Conservation (phyloP, 495 filamentous ascomycete species). For the Podospora tetraspora region DNA sequence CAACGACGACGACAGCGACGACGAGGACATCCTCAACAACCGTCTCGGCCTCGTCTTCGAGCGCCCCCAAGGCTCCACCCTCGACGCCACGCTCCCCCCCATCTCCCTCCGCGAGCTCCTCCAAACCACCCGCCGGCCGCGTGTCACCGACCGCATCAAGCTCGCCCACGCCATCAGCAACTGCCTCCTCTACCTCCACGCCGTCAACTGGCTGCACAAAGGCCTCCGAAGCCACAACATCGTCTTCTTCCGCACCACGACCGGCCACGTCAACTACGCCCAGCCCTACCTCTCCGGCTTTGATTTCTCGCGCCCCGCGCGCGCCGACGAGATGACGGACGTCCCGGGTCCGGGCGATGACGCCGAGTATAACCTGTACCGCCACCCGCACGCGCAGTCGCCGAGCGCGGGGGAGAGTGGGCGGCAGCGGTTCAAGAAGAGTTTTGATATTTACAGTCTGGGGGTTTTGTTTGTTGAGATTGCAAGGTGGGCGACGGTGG, state of each 20-base stretch:
- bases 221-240: constrained; percentile 52
- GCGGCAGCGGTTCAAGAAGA: constrained; percentile 41
- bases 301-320: constrained; percentile 51
- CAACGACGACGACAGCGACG: constrained; percentile 13
- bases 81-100: constrained; percentile 29
- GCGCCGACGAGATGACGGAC: constrained; percentile 46
- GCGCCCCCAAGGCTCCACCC: constrained; percentile 25
- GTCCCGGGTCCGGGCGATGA: constrained; percentile 40
- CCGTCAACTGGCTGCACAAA: constrained; percentile 59
- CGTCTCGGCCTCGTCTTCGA: constrained; percentile 37
- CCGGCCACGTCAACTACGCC: constrained; percentile 26
- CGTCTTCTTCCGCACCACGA: constrained; percentile 42
- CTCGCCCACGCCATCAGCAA: constrained; percentile 38
- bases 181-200: constrained; percentile 44
- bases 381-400: constrained; percentile 44
- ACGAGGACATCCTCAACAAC: constrained; percentile 33
- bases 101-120: constrained; percentile 34
- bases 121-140: constrained; percentile 21
- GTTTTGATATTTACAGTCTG: constrained; percentile 52
- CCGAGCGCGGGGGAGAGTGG: constrained; percentile 24
- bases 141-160: constrained; percentile 33
- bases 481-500: constrained; percentile 48
- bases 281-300: constrained; percentile 49
- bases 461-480: constrained; percentile 52
- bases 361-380: constrained; percentile 43